Conservation (phyloP, 305 asterid genomes). For the Petunia hybrid region DNA sequence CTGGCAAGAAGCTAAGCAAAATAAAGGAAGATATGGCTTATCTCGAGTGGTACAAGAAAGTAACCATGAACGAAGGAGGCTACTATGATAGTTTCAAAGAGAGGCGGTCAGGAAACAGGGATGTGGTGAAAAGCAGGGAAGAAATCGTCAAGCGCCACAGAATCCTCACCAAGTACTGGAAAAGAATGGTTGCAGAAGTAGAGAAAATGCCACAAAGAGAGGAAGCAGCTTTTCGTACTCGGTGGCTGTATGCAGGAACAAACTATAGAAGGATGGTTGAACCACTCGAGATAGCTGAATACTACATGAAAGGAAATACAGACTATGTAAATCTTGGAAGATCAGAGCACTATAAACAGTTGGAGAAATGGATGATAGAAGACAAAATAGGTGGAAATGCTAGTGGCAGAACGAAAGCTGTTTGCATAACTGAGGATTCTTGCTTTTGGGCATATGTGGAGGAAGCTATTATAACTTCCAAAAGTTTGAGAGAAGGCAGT, state of each 20-base stretch:
- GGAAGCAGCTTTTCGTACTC: slow-evolving; percentile 31
- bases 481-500: slow-evolving; percentile 35
- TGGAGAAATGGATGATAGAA: slow-evolving; percentile 46
- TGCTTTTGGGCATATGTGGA: slow-evolving; percentile 53
- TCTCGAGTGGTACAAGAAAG: slow-evolving; percentile 49
- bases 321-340: slow-evolving; percentile 37
- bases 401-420: slow-evolving; percentile 31
- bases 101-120: slow-evolving; percentile 1
- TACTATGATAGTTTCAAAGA: slow-evolving; percentile 38
- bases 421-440: slow-evolving; percentile 44
- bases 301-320: slow-evolving; percentile 39
- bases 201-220: slow-evolving; percentile 42
- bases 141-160: slow-evolving; percentile 38
- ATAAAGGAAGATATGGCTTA: slow-evolving; percentile 41
- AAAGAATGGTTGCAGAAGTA: slow-evolving; percentile 37
- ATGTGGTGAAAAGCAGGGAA: slow-evolving; percentile 35
- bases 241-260: slow-evolving; percentile 49
- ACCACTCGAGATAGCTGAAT: slow-evolving; percentile 49
- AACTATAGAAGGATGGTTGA: slow-evolving; percentile 46
- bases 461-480: slow-evolving; percentile 43
- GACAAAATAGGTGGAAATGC: slow-evolving; percentile 26
- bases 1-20: slow-evolving; percentile 43
- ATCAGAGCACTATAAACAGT: slow-evolving; percentile 37
- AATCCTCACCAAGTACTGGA: slow-evolving; percentile 39
- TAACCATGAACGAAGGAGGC: slow-evolving; percentile 33